Percentiles rank a stretch among this genome's conserved stretches.
Conservation (phyloP, 257 asterid genomes). For the Nicotiana tomentosiformis region DNA sequence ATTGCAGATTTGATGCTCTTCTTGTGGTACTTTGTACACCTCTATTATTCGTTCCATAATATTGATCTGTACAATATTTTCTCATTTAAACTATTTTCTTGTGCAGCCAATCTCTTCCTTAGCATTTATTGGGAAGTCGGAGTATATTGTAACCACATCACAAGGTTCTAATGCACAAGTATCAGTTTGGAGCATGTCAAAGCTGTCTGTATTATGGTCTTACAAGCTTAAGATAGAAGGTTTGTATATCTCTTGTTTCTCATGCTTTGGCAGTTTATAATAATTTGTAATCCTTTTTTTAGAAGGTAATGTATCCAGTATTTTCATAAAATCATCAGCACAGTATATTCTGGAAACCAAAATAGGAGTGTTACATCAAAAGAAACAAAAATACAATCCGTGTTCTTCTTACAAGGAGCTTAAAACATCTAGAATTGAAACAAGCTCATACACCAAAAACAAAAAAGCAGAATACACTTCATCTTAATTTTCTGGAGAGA, state of each 20-base stretch:
- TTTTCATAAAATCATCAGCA: too few species aligned
- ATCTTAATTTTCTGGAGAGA: too few species aligned
- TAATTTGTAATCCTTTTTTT: not conserved
- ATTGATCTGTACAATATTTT: not conserved
- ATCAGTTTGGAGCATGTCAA: constrained; percentile 71
- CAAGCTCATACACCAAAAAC: too few species aligned
- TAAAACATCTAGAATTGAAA: too few species aligned
- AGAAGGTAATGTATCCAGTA: too few species aligned
- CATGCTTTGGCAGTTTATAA: not conserved
- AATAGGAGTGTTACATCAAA: too few species aligned
- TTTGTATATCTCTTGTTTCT: constrained; percentile 21
- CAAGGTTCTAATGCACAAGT: constrained; percentile 61
- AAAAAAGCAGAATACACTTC: too few species aligned
- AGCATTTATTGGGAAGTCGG: constrained; percentile 74
- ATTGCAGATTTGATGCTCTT: not conserved
- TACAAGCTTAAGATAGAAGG: constrained; percentile 79
- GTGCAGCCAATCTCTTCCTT: constrained; percentile 59
- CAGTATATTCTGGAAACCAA: too few species aligned
- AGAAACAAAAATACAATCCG: too few species aligned
- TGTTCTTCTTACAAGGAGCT: too few species aligned
- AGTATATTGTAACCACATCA: constrained; percentile 72
- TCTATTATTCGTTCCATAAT: not conserved
- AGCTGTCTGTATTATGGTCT: constrained; percentile 58
- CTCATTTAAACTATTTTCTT: constrained; percentile 10
- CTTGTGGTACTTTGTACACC: not conserved